Base-by-base conservation (phyloP, 2,329 filamentous ascomycete species). In the Pestalotiopsis sp. region DNA sequence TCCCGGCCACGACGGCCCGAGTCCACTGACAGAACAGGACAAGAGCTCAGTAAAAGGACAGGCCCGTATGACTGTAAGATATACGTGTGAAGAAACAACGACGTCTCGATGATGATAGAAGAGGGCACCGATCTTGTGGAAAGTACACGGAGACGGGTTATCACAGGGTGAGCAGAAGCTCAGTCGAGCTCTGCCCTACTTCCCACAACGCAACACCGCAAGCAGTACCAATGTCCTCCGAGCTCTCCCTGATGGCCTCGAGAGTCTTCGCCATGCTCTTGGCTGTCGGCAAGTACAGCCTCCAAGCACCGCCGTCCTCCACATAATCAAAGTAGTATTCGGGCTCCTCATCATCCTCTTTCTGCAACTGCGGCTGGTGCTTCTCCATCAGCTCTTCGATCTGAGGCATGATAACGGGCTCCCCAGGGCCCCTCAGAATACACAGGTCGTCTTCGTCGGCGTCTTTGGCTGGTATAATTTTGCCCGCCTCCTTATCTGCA, bases 161-260 rank as follows among this genome's bases (percentile, higher is more conserved):
- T 64, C 38, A 64, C 7, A 64, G 39, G 22, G 44, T 55, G 17
- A 22, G 24, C 63, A 65, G 52, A 13, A 65, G 52, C 13, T 56
- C 63, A 24, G 48, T 11, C 17, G 63, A 57, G 26, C 44, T 57
- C 9, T 65, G 63, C n/a, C 63, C 63, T 9, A 65, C 44, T 48
- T 65, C 63, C 63, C 63, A 65, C 26, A 65, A 39, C 24, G 63
- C 63, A n/a, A 65, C 48, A 10, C 63, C 63, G 38, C 20, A n/a
- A 22, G 22, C 26, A 61, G 14, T 26, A 6, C 26, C 58, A 5
- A 61, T 5, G 10, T n/a, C 13, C n/a, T 58, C 56, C 44, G 26
- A 35, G 17, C 30, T 40, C 35, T 61, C 26, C 3, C n/a, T 7
- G 13, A 65, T 22, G 52, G 20, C 44, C 22, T 56, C 10, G 24